Percentiles rank a stretch among this genome's conserved stretches.
Evolutionary conservation across 2,329 filamentous ascomycete genomes (phyloP).

Genomic region (Purpureocillium lavendulum): DNA sequence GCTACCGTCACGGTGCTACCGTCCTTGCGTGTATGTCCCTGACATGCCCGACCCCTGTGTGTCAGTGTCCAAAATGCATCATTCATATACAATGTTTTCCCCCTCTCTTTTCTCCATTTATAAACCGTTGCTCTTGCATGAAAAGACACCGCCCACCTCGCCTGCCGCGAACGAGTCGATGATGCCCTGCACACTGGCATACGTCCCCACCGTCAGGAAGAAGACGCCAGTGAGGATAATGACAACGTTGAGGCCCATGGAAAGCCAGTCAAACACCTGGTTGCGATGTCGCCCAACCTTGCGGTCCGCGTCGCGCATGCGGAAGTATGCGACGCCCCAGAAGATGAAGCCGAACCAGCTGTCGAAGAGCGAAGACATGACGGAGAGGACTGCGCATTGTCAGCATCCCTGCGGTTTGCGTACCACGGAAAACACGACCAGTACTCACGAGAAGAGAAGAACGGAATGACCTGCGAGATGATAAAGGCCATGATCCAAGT

Average conservation of each 20-base stretch:
- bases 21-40: no score
- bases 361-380: conserved; percentile 86
- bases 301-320: conserved; percentile 60
- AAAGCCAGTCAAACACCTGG: conserved; percentile 38
- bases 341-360: conserved; percentile 95
- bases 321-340: conserved; percentile 75
- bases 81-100: not conserved
- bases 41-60: no score
- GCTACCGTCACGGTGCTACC: no score
- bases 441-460: conserved; percentile 66
- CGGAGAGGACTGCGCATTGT: conserved; percentile 42
- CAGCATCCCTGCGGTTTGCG: not conserved
- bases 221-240: conserved; percentile 71
- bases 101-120: conserved; percentile 19
- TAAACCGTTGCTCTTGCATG: conserved; percentile 61
- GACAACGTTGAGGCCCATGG: conserved; percentile 59
- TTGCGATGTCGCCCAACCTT: conserved; percentile 44
- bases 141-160: conserved; percentile 63
- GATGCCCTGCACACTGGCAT: conserved; percentile 67
- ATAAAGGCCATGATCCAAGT: conserved; percentile 88
- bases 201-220: conserved; percentile 76
- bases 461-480: conserved; percentile 87
- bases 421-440: not conserved
- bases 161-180: conserved; percentile 61
- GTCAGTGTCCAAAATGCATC: no score